Base-by-base conservation (phyloP, 495 filamentous ascomycete species). In the Penicillium coprophilum region DNA sequence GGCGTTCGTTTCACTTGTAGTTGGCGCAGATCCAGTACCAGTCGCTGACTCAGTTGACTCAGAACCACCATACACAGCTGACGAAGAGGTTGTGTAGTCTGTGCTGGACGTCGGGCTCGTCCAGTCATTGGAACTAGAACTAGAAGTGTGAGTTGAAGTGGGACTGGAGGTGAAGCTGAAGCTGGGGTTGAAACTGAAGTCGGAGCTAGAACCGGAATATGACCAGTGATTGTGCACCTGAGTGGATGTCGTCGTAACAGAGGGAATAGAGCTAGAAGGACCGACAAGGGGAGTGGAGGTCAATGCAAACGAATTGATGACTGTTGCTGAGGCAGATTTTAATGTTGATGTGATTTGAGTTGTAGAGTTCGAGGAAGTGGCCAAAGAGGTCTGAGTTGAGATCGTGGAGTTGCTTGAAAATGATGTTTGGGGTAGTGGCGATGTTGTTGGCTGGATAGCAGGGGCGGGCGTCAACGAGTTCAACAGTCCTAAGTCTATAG, bases 221-320 rank as follows among this genome's bases (percentile, higher is more conserved):
- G 43, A 45, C 55, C 24, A 57, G 6, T 19, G 15, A 12, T 19
- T 55, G 30, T 44, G 40, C 2, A n/a, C 36, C 6, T 43, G 41
- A 5, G 44, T 17, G n/a, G 50, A 51, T 21, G 41, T 51, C 28
- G 27, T 28, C 17, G 24, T 47, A 20, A 60, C 43, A 17, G 53
- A 55, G 4, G 49, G 17, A 15, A 59, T 55, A 36, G 63, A 51
- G 20, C 41, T 57, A 23, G 60, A 51, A 17, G 53, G 15, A 12
- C 53, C 30, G 24, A 58, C 30, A 10, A 59, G 51, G 19, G 59
- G 62, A 19, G 56, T 66, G 3, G 69, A 62, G 0, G 46, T 53
- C 23, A 38, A 20, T 28, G 43, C 46, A 13, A 46, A 36, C 10
- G 58, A 53, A 28, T 51, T 59, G 17, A 56, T 40, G 13, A 32